These are phyloP conservation scores for Didymella sp. DNA, from an alignment of 2,329 filamentous ascomycete genomes.

Conservation along the genomic window DNA sequence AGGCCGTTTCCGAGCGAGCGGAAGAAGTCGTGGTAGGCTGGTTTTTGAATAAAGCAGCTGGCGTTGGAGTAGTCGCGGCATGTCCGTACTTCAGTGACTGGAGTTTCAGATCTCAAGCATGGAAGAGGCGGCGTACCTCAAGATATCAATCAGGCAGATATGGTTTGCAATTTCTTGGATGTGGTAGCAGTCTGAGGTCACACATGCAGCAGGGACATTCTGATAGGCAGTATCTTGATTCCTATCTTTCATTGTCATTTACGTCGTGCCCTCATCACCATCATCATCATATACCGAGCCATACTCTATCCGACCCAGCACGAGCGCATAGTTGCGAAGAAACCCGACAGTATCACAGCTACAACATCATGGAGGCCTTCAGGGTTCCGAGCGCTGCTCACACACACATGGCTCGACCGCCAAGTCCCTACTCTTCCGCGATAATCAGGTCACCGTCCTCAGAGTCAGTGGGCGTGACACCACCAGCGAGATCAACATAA, in stretches of 20 bases:
- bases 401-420: too few species aligned
- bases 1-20: not conserved
- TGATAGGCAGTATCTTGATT: not conserved
- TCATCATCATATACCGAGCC: not conserved
- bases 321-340: too few species aligned
- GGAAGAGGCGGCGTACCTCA: not conserved
- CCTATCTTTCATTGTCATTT: not conserved
- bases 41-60: not conserved
- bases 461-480: slow-evolving; percentile 8
- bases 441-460: slow-evolving; percentile 2
- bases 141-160: not conserved
- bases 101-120: not conserved
- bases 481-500: slow-evolving; percentile 15
- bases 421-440: not conserved
- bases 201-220: not conserved
- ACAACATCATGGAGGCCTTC: not conserved
- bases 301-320: too few species aligned
- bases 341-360: too few species aligned
- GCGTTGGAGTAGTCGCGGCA: not conserved
- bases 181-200: not conserved
- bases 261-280: not conserved
- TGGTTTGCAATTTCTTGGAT: too few species aligned
- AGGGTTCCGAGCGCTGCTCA: too few species aligned
- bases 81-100: not conserved
- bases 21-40: not conserved